Conservation (phyloP, 768 basidiomycete genomes). For the Chalciporus pseudorubinellus region DNA sequence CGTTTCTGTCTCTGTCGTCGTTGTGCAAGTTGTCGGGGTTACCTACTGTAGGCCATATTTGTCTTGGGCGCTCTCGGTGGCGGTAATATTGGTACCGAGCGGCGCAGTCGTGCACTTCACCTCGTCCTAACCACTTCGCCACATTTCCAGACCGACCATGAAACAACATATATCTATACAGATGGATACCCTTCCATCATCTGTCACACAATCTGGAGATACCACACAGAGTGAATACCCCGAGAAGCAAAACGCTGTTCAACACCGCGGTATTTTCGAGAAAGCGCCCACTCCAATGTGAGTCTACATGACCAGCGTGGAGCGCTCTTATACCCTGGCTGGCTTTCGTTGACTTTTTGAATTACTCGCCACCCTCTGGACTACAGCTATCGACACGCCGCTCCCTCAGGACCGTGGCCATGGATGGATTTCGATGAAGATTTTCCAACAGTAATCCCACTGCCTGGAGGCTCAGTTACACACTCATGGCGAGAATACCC, state of each 20-base stretch:
- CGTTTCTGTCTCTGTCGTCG: too few relatives aligned
- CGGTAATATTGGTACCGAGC: too few relatives aligned
- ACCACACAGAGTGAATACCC: not conserved
- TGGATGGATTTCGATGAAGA: constrained; percentile 40
- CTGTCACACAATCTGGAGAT: not conserved
- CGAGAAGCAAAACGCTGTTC: not conserved
- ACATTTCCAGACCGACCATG: not conserved
- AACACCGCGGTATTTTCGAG: constrained; percentile 1
- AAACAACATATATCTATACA: constrained; percentile 8
- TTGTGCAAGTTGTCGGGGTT: too few relatives aligned
- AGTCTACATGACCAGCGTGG: not conserved
- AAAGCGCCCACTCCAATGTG: constrained; percentile 25
- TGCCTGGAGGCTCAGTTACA: not conserved
- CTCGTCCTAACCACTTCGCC: not conserved
- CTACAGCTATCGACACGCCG: constrained; percentile 35
- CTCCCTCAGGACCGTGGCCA: constrained; percentile 43
- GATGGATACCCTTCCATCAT: constrained; percentile 10
- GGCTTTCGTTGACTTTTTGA: not conserved
- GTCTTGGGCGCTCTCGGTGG: not conserved
- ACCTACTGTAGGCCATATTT: too few relatives aligned
- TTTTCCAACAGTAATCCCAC: constrained; percentile 1
- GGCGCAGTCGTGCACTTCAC: too few relatives aligned
- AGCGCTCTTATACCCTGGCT: not conserved
- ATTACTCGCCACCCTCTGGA: not conserved
- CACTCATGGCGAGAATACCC: constrained; percentile 29